Evolutionary conservation across 1,139 yeast genomes (phyloP).

Genomic region (Debaryomyces sp.): DNA sequence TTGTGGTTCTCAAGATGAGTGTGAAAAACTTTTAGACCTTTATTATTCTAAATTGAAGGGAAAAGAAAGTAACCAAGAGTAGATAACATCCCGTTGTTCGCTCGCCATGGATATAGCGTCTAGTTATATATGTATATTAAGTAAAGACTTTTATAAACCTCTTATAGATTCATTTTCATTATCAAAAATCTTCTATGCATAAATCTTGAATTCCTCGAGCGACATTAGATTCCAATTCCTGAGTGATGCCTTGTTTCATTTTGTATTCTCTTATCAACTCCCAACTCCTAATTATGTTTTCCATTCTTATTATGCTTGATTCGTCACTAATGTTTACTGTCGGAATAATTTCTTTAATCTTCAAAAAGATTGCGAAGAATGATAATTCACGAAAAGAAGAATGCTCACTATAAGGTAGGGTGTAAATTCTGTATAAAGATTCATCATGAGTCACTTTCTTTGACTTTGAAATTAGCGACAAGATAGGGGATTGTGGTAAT

Average conservation of each 20-base stretch:
- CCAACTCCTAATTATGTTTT: slow-evolving; percentile 52
- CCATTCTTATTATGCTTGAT: slow-evolving; percentile 40
- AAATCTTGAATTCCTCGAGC: slow-evolving; percentile 17
- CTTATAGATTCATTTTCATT: neutral
- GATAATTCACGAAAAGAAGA: slow-evolving; percentile 83
- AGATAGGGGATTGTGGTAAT: slow-evolving; percentile 32
- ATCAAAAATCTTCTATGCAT: slow-evolving; percentile 21
- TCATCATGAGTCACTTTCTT: slow-evolving; percentile 27
- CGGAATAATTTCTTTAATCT: slow-evolving; percentile 62
- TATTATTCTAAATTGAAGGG: slow-evolving; percentile 28
- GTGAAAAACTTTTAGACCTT: slow-evolving; percentile 51
- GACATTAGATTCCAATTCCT: neutral
- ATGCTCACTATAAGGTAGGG: slow-evolving; percentile 91
- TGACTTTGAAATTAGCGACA: slow-evolving; percentile 14
- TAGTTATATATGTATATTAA: slow-evolving; percentile 3
- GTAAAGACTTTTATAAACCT: neutral
- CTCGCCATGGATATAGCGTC: neutral
- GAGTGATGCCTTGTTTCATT: neutral
- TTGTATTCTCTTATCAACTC: slow-evolving; percentile 23
- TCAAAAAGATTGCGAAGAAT: slow-evolving; percentile 57
- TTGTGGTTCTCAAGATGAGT: slow-evolving; percentile 49
- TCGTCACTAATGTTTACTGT: slow-evolving; percentile 67
- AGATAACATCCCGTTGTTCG: neutral
- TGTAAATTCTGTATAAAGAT: slow-evolving; percentile 48
- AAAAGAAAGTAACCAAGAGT: slow-evolving; percentile 9